Base-by-base conservation (phyloP, 2,329 filamentous ascomycete species). In the Aspergillus fumigatiaffinis region DNA sequence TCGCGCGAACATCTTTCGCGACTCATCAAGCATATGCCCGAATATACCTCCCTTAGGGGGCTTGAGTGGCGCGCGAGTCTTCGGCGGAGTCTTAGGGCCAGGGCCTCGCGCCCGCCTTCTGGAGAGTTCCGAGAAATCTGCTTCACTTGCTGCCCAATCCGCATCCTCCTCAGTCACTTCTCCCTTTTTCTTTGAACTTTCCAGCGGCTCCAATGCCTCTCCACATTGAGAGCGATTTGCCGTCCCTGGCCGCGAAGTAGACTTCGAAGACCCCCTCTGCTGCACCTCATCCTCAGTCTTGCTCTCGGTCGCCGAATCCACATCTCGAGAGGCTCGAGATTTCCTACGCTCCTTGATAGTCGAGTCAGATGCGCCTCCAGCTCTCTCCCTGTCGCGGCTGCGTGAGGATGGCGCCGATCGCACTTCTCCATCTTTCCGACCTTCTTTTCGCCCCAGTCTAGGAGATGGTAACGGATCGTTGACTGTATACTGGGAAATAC, bases 1-100 rank as follows among this genome's bases (percentile, higher is more conserved):
- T 55, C 74, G 74, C n/a, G 69, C 67, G 59, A 80, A 78, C 60
- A 78, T 74, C 57, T 77, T 79, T 56, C 69, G 75, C 2, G 76
- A 76, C 52, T 78, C 76, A 35, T 73, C 74, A 35, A 77, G 64
- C 57, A 79, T 76, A 50, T 79, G 78, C 46, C 67, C 73, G 50
- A 79, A 69, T 28, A 79, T 71, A 1, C 76, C 74, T 32, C 71
- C 72, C 58, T 77, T 79, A 14, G 72, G 73, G 21, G 71, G 63
- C 53, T 70, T 74, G 38, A 61, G 57, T n/a, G 57, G 38, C 6
- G 52, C 55, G 7, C 62, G 64, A n/a, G 59, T 53, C 50, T 65
- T 63, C 10, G 62, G 55, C n/a, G 32, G 46, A 28, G 59, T 38
- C 14, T 38, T 38, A 12, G 44, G 56, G 5, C 56, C 58, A n/a